Evolutionary conservation across 23 red algal species (phyloP).

Genomic region (Gracilaria caudata): DNA sequence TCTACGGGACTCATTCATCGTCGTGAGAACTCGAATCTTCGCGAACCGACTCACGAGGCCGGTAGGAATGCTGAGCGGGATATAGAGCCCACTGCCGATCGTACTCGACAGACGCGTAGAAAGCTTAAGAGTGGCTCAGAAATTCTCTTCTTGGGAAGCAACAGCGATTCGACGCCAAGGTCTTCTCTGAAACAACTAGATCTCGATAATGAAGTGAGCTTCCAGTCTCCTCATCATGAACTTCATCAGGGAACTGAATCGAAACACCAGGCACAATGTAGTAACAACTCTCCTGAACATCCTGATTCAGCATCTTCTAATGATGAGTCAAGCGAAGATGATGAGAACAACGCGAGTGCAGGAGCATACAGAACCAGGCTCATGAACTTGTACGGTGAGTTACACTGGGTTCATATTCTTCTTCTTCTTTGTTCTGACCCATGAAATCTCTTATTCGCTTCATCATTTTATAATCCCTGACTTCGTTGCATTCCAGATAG

Average conservation of each 20-base stretch:
- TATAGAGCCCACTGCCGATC: neutral
- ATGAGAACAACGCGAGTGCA: neutral
- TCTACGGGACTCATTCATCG: neutral
- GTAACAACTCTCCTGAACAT: neutral
- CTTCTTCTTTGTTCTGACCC: neutral
- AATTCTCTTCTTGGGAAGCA: neutral
- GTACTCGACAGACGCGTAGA: neutral
- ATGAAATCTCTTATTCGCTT: neutral
- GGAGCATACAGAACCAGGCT: neutral
- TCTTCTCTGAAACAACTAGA: neutral
- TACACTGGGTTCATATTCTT: neutral
- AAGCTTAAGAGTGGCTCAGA: neutral
- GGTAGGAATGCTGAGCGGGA: neutral
- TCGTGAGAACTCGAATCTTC: neutral
- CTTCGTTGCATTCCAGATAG: neutral
- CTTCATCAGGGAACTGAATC: neutral
- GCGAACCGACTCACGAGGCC: neutral
- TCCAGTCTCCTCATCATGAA: neutral
- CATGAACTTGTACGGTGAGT: slow-evolving; percentile 9
- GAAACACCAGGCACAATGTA: neutral
- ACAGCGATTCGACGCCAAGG: neutral
- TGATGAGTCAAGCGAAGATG: neutral
- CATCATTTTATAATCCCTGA: neutral
- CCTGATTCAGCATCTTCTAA: neutral
- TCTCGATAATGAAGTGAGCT: neutral